Evolutionary conservation across 108 stramenopile genomes (phyloP), one percentile per base, ranked within the genome.

Genomic region (Bacterosira constricta): DNA sequence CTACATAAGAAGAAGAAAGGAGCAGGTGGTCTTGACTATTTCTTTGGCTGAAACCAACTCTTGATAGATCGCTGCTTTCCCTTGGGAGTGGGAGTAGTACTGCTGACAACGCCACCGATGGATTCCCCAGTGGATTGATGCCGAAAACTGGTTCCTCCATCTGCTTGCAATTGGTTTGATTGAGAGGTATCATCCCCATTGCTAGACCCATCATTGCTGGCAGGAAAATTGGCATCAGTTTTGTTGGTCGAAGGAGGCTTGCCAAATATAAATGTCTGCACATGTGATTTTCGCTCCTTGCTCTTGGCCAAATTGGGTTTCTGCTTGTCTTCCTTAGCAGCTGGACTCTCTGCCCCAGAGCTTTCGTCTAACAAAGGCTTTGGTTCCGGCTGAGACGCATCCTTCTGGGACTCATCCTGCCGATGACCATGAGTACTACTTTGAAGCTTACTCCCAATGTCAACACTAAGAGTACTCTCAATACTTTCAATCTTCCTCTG

Each of bases 41-140:
- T 68, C 56, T 64, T 77, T 23, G 61, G 60, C 21, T 58, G 51
- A 38, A 77, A 77, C 76, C 76, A 77, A 53, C 36, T 77, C 60
- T 60, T 77, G 37, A 77, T 69, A 6, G 67, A 56, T 30, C 55
- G 53, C 50, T 77, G 76, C 32, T 54, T 69, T 56, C 68, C 62
- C 50, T 77, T 77, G 39, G 56, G 12, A 49, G 56, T 32, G 29
- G 55, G 11, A 29, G 34, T 32, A 10, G 49, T 50, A 25, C 29
- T 20, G 20, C 25, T 47, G 18, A 23, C 35, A 12, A 34, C 63
- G 6, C 32, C 36, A 35, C 29, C 38, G 12, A 13, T 41, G 11
- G 75, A 68, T 46, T 58, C 72, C 30, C 51, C 20, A 38, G 42
- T 45, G 25, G 72, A 37, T n/a, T 55, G 47, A 23, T 37, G 26